Conservation (phyloP, 2,329 filamentous ascomycete genomes). For the Alternaria rosae region DNA sequence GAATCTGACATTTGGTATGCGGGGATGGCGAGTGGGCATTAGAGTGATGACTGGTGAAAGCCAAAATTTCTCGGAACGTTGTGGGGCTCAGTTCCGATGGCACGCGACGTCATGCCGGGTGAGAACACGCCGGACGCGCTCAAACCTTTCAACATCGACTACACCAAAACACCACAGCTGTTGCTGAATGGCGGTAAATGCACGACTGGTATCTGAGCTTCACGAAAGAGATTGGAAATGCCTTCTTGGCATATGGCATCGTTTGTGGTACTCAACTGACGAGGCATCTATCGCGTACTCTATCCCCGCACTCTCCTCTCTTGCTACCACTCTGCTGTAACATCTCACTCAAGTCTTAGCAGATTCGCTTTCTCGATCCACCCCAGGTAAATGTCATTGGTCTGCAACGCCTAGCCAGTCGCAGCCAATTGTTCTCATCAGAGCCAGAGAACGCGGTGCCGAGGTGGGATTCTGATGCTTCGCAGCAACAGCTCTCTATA, state of each 20-base stretch:
- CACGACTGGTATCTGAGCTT: too few species aligned
- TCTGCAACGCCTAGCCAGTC: too few species aligned
- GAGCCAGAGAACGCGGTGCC: not conserved
- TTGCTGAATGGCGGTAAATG: not conserved
- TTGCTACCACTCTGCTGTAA: too few species aligned
- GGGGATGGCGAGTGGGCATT: slow-evolving; percentile 41
- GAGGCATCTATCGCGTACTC: too few species aligned
- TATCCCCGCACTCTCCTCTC: too few species aligned
- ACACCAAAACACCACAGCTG: not conserved
- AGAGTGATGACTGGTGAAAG: slow-evolving; percentile 36
- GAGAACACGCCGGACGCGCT: not conserved
- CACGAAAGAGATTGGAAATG: too few species aligned
- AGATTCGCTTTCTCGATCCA: too few species aligned
- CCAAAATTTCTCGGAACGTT: slow-evolving; percentile 37
- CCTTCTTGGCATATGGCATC: too few species aligned
- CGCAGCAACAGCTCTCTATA: not conserved
- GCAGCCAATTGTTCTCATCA: not conserved
- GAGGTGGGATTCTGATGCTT: not conserved
- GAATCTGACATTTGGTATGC: slow-evolving; percentile 46
- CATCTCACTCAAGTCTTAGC: too few species aligned
- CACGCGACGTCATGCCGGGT: slow-evolving; percentile 30
- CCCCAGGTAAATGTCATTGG: too few species aligned
- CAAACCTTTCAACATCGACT: not conserved
- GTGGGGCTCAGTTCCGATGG: slow-evolving; percentile 28
- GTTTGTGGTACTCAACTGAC: too few species aligned